Conservation (phyloP, 73 alveolate genomes). For the Stentor roeselii region DNA sequence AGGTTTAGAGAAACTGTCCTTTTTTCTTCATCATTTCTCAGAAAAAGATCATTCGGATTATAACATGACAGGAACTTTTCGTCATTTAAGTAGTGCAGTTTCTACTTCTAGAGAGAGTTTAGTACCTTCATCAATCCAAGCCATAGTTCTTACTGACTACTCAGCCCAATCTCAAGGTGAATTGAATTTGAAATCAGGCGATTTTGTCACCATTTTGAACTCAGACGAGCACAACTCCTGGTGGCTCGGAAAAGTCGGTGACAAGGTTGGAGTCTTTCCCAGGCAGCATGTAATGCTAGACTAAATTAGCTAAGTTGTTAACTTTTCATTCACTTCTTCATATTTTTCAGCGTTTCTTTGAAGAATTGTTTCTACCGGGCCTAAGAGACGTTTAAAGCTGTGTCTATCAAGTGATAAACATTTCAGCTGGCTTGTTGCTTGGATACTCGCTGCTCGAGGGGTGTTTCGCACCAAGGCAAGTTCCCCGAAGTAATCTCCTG, state of each 20-base stretch:
- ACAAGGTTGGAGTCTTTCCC: background rate
- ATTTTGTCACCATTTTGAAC: background rate
- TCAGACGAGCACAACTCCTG: background rate
- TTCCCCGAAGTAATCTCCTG: slow-evolving; percentile 97
- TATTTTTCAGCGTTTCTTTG: slow-evolving; percentile 14
- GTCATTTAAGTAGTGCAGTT: background rate
- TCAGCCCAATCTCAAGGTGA: background rate
- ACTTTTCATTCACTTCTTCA: background rate
- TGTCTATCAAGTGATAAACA: background rate
- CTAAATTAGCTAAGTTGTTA: too few relatives aligned
- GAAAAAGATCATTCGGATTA: background rate
- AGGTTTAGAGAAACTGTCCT: background rate
- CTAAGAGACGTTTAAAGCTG: slow-evolving; percentile 30
- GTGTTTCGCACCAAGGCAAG: slow-evolving; percentile 89
- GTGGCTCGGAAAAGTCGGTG: background rate
- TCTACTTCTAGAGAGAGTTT: background rate
- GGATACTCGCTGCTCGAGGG: slow-evolving; percentile 93
- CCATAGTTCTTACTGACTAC: background rate
- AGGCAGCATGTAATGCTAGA: background rate
- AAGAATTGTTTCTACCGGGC: slow-evolving; percentile 25
- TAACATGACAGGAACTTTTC: background rate
- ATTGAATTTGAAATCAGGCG: background rate
- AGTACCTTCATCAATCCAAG: background rate
- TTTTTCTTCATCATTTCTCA: background rate
- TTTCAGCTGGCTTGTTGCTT: slow-evolving; percentile 37